phyloP scores from a whole-genome alignment of 768 basidiomycete species.

The Daedalea quercina region DNA sequence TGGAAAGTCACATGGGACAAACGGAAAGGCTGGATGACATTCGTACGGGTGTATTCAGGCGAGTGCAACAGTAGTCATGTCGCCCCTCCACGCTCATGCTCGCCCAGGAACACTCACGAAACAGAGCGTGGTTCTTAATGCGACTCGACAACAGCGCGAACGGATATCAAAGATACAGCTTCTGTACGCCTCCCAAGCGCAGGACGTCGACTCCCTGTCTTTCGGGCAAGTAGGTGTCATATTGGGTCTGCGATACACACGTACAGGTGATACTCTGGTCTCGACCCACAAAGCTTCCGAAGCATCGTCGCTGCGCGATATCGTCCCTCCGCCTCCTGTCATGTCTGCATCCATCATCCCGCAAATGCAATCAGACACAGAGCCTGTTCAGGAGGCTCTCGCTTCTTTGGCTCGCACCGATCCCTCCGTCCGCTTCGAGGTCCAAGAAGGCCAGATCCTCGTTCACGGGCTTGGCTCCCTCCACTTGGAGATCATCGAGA shows the following conservation, averaged over 20 bases:
- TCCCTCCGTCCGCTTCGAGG: constrained; percentile 78
- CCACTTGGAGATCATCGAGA: constrained; percentile 85
- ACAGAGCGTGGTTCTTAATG: constrained; percentile 56
- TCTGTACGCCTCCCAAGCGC: constrained; percentile 67
- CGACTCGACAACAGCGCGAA: constrained; percentile 63
- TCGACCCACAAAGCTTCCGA: constrained; percentile 34
- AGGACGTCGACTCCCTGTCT: constrained; percentile 75
- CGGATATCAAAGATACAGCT: constrained; percentile 69
- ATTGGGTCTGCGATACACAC: constrained; percentile 74
- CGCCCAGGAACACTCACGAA: constrained; percentile 59
- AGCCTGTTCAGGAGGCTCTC: constrained; percentile 72
- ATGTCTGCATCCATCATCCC: constrained; percentile 82
- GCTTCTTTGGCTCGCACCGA: constrained; percentile 74
- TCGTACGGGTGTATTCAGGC: constrained; percentile 87
- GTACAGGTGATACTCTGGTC: constrained; percentile 82
- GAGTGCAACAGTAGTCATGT: constrained; percentile 13
- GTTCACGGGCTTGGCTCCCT: constrained; percentile 81
- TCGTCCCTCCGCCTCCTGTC: constrained; percentile 74
- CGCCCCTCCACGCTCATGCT: constrained; percentile 4
- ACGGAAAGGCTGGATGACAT: constrained; percentile 86
- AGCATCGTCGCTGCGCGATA: constrained; percentile 47
- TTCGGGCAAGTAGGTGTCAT: constrained; percentile 83
- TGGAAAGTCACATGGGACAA: constrained; percentile 92
- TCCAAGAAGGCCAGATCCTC: constrained; percentile 77
- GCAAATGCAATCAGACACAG: constrained; percentile 70